Evolutionary conservation across 306 rosid species (phyloP).

Genomic region (Mucuna pruriens): DNA sequence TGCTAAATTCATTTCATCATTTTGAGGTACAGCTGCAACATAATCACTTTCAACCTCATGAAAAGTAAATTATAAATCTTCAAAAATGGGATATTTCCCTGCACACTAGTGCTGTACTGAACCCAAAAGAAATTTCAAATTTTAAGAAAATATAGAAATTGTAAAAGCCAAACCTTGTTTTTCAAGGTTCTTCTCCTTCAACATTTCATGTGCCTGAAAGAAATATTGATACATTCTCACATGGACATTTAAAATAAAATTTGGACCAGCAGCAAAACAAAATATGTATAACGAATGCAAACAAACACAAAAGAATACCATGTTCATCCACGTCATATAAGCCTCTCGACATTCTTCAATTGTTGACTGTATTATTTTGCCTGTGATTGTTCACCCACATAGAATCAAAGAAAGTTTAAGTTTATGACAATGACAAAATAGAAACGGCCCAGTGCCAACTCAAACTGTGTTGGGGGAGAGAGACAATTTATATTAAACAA

Average conservation of each 20-base stretch:
- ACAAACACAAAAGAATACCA: constrained; percentile 53
- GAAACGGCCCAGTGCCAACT: not conserved
- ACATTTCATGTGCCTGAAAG: constrained; percentile 79
- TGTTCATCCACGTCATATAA: constrained; percentile 66
- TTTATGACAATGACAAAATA: constrained; percentile 12
- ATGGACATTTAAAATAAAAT: constrained; percentile 15
- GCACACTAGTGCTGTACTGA: constrained; percentile 22
- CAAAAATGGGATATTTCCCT: not conserved
- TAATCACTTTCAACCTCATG: constrained; percentile 47
- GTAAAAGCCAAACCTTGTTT: constrained; percentile 55
- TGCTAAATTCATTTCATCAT: constrained; percentile 43
- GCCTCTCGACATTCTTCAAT: constrained; percentile 95
- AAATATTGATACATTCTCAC: constrained; percentile 32
- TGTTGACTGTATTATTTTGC: constrained; percentile 93
- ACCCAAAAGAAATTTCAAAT: constrained; percentile 26
- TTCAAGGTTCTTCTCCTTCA: constrained; percentile 66
- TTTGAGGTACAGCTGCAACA: constrained; percentile 38
- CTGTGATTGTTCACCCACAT: constrained; percentile 54
- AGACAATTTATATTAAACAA: constrained; percentile 1
- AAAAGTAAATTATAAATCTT: constrained; percentile 36
- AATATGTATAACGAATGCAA: not conserved
- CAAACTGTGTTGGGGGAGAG: not conserved
- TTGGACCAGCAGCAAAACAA: constrained; percentile 9
- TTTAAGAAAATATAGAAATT: constrained; percentile 22
- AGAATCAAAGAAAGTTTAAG: constrained; percentile 37